phyloP scores from a whole-genome alignment of 2,329 filamentous ascomycete genomes.

The Fusarium nodosum region DNA sequence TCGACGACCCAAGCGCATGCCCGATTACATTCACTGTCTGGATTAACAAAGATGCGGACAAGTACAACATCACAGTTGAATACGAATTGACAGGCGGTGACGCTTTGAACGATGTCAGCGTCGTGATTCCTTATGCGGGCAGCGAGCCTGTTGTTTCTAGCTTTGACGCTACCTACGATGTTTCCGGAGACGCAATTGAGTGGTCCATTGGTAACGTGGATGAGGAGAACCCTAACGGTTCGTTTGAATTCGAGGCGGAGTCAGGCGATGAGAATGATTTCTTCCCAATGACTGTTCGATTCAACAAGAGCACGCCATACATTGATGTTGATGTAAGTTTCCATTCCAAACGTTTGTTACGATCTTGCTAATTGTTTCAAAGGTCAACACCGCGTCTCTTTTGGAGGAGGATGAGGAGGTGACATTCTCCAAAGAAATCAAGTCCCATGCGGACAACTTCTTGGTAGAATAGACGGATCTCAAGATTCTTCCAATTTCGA shows the following conservation, averaged over 20 bases:
- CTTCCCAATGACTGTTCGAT: slow-evolving; percentile 96
- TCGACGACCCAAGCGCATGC: slow-evolving; percentile 82
- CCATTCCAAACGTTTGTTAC: too few relatives aligned
- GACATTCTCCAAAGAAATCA: slow-evolving; percentile 85
- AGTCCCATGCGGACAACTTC: slow-evolving; percentile 81
- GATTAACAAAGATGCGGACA: slow-evolving; percentile 90
- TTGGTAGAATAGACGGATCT: slow-evolving; percentile 73
- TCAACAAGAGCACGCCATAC: slow-evolving; percentile 87
- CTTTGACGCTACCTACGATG: slow-evolving; percentile 94
- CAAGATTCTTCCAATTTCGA: slow-evolving; percentile 40
- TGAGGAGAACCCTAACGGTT: slow-evolving; percentile 83
- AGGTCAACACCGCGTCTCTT: slow-evolving; percentile 77
- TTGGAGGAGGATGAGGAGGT: slow-evolving; percentile 83
- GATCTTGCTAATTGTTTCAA: slow-evolving; percentile 24
- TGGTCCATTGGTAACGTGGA: slow-evolving; percentile 93
- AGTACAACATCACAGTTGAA: slow-evolving; percentile 92
- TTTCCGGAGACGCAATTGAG: slow-evolving; percentile 91
- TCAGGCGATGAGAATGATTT: slow-evolving; percentile 92
- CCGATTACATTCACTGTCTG: slow-evolving; percentile 98
- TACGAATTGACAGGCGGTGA: slow-evolving; percentile 91
- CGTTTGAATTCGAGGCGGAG: slow-evolving; percentile 95
- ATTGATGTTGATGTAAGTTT: slow-evolving; percentile 91
- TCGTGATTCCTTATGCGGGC: slow-evolving; percentile 87
- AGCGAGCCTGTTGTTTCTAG: slow-evolving; percentile 90
- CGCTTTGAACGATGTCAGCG: slow-evolving; percentile 83